These are phyloP conservation scores for Dioszegia crocea DNA, from an alignment of 768 basidiomycete genomes.

Conservation along the genomic window DNA sequence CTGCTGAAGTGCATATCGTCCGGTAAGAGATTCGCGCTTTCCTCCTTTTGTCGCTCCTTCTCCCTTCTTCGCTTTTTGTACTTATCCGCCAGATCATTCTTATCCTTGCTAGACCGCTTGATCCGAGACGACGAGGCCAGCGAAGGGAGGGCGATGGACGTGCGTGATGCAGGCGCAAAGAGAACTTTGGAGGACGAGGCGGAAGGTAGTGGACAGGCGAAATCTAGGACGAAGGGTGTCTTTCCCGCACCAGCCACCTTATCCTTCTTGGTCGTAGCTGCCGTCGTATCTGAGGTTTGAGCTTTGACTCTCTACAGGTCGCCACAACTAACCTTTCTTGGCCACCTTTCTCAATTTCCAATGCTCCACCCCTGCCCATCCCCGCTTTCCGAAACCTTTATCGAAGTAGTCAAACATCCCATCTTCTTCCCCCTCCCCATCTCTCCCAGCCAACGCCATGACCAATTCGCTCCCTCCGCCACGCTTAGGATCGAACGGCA, in stretches of 20 bases:
- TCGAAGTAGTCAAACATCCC: slow-evolving; percentile 84
- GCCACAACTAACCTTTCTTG: slow-evolving; percentile 61
- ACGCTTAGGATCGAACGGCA: slow-evolving; percentile 76
- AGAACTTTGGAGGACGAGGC: slow-evolving; percentile 35
- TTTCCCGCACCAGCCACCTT: slow-evolving; percentile 50
- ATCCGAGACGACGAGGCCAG: background rate
- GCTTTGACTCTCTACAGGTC: background rate
- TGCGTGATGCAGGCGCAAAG: slow-evolving; percentile 40
- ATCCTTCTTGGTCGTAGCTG: slow-evolving; percentile 51
- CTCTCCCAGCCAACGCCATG: slow-evolving; percentile 75
- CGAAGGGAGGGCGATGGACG: slow-evolving; percentile 32
- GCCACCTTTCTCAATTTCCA: slow-evolving; percentile 89
- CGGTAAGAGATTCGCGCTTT: slow-evolving; percentile 66
- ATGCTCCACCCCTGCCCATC: slow-evolving; percentile 98
- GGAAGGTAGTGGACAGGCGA: slow-evolving; percentile 49
- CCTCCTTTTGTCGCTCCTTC: slow-evolving; percentile 24
- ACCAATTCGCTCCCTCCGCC: slow-evolving; percentile 68
- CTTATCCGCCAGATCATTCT: slow-evolving; percentile 7
- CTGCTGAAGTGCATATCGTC: slow-evolving; percentile 98
- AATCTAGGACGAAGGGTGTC: slow-evolving; percentile 48
- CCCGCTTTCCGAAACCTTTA: slow-evolving; percentile 65
- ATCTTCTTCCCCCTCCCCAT: slow-evolving; percentile 57
- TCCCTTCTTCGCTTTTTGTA: slow-evolving; percentile 1
- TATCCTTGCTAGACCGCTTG: slow-evolving; percentile 15
- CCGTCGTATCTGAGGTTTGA: slow-evolving; percentile 24